A percentile compares a stretch with the other conserved stretches of the same genome.
Conservation (phyloP, 345 rosid genomes). For the Raphanus raphanistrum region DNA sequence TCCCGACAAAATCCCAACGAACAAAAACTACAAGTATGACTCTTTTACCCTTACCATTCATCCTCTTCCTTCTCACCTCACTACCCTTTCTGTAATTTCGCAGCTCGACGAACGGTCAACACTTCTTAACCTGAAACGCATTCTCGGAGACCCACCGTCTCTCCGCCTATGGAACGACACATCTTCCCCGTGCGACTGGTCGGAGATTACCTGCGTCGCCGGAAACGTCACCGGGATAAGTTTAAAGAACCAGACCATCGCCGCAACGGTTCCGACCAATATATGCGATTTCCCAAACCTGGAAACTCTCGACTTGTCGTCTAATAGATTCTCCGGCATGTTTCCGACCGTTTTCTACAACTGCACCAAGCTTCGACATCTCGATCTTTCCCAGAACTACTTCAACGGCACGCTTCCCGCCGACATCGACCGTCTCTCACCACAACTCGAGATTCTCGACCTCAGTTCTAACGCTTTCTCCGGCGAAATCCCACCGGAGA, state of each 20-base stretch:
- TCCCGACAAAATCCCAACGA: slow-evolving; percentile 33
- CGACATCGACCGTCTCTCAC: slow-evolving; percentile 53
- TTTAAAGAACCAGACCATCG: slow-evolving; percentile 42
- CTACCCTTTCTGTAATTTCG: slow-evolving; percentile 48
- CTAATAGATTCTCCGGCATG: slow-evolving; percentile 53
- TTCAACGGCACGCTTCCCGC: slow-evolving; percentile 68
- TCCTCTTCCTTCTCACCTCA: slow-evolving; percentile 37
- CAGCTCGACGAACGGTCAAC: slow-evolving; percentile 50
- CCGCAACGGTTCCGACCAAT: slow-evolving; percentile 47
- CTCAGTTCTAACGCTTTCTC: slow-evolving; percentile 58
- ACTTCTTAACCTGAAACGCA: slow-evolving; percentile 56
- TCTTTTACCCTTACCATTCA: slow-evolving; percentile 7
- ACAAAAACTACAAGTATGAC: slow-evolving; percentile 35
- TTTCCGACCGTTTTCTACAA: slow-evolving; percentile 62
- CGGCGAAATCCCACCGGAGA: slow-evolving; percentile 64
- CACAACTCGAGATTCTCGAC: slow-evolving; percentile 48
- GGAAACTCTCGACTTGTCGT: slow-evolving; percentile 42
- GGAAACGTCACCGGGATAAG: slow-evolving; percentile 47
- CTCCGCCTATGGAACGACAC: slow-evolving; percentile 61
- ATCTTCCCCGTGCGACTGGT: slow-evolving; percentile 69
- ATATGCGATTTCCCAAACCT: slow-evolving; percentile 72
- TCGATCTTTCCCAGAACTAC: slow-evolving; percentile 66
- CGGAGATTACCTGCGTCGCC: slow-evolving; percentile 46
- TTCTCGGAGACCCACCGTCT: slow-evolving; percentile 57
- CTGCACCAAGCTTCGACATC: slow-evolving; percentile 55